phyloP scores from a whole-genome alignment of 164 flowering plant species.

The Nelumbo lutea region DNA sequence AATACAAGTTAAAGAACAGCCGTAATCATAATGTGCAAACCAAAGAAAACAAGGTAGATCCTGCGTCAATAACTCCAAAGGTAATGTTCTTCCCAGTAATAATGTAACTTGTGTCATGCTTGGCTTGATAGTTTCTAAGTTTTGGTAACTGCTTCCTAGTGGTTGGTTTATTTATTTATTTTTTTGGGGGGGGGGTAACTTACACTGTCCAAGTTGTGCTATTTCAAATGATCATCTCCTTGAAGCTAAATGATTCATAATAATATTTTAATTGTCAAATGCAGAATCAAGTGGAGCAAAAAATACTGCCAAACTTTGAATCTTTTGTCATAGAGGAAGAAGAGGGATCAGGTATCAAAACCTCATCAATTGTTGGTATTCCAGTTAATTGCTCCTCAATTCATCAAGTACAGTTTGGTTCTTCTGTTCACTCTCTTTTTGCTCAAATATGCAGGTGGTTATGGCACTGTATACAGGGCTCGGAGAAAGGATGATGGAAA shows the following conservation, averaged over 20 bases:
- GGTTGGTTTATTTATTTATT: no score
- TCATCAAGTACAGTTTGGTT: not conserved
- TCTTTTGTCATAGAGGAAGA: constrained; percentile 61
- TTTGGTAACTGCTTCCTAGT: no score
- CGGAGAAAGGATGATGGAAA: constrained; percentile 35
- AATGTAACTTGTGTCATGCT: no score
- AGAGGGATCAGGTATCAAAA: constrained; percentile 53
- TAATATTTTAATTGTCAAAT: constrained; percentile 14
- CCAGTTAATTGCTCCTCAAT: not conserved
- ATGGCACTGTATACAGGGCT: constrained; percentile 51
- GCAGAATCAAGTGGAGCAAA: constrained; percentile 36
- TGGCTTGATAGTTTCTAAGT: no score
- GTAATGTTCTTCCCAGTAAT: constrained; percentile 12
- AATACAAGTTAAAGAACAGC: constrained; percentile 27
- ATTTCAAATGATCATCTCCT: not conserved
- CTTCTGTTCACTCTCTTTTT: not conserved
- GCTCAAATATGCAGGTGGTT: constrained; percentile 35
- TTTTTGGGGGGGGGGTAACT: not conserved
- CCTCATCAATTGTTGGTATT: constrained; percentile 5
- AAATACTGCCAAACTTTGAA: constrained; percentile 49
- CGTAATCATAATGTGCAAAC: constrained; percentile 12
- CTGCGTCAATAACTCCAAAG: constrained; percentile 19
- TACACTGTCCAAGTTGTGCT: not conserved
- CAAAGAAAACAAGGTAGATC: constrained; percentile 19
- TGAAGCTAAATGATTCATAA: constrained; percentile 1